These are phyloP conservation scores for Sanghuangporus baumii DNA, from an alignment of 1,284 basidiomycete genomes.

Conservation along the genomic window DNA sequence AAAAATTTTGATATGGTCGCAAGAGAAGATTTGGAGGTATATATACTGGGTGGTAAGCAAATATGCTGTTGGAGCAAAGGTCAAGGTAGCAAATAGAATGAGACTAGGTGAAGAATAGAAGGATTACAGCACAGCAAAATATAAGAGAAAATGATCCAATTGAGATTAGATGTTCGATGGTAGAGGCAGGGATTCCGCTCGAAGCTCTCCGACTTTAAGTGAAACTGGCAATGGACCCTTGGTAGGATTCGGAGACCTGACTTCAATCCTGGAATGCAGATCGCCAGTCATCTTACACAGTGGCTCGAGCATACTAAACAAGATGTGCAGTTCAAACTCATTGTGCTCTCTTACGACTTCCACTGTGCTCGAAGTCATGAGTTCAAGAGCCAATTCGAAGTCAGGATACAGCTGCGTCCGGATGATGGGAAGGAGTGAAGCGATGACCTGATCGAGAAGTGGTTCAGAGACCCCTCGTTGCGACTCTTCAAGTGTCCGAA, in stretches of 20 bases:
- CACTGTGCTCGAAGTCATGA: not conserved
- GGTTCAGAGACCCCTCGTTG: not conserved
- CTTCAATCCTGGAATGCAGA: not conserved
- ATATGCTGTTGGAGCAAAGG: not conserved
- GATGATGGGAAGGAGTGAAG: not conserved
- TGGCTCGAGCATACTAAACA: not conserved
- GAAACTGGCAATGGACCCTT: not conserved
- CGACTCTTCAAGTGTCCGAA: not conserved
- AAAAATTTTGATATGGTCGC: too few species aligned
- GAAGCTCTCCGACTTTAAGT: not conserved
- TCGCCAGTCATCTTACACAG: not conserved
- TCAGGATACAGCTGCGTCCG: not conserved
- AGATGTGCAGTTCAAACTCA: not conserved
- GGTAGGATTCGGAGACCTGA: not conserved
- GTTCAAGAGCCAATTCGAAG: not conserved
- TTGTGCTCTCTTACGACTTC: not conserved
- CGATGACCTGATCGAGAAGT: not conserved
- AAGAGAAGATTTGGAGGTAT: not conserved
- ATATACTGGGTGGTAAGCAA: not conserved
- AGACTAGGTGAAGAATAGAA: not conserved
- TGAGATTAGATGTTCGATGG: not conserved
- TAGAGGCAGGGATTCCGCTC: not conserved
- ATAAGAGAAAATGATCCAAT: not conserved
- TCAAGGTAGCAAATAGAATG: not conserved
- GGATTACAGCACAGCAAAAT: not conserved